phyloP scores from a whole-genome alignment of 1,284 basidiomycete genomes.

The Trametes versicolor region DNA sequence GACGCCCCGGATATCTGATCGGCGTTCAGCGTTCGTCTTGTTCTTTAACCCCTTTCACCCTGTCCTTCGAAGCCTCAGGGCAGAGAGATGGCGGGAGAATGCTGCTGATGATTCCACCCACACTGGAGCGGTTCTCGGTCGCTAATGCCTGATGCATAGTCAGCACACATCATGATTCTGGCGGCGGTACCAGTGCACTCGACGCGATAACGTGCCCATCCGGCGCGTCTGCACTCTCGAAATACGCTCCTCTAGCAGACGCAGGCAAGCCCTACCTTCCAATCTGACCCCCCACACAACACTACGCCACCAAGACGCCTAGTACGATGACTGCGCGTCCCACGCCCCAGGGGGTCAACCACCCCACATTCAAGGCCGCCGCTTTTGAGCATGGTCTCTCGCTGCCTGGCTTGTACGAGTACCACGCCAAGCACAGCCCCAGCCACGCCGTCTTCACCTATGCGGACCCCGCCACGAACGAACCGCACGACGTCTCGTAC shows the following conservation, averaged over 20 bases:
- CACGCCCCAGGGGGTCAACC: constrained; percentile 19
- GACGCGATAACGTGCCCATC: background rate
- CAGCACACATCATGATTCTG: constrained; percentile 2
- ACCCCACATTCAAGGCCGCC: constrained; percentile 19
- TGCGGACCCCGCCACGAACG: constrained; percentile 16
- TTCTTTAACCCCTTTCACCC: no score
- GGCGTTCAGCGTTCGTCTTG: background rate
- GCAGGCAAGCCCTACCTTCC: background rate
- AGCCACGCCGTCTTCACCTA: constrained; percentile 37
- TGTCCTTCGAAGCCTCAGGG: no score
- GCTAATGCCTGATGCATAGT: background rate
- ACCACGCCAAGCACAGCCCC: constrained; percentile 32
- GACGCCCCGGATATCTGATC: no score
- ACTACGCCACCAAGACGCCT: background rate
- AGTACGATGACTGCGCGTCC: constrained; percentile 1
- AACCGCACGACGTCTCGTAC: constrained; percentile 13
- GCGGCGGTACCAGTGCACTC: background rate
- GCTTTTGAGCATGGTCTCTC: constrained; percentile 23
- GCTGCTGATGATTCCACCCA: background rate
- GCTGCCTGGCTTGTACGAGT: constrained; percentile 35
- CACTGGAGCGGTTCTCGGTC: background rate
- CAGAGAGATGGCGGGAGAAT: background rate
- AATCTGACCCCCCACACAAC: background rate
- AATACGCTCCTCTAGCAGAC: constrained; percentile 1
- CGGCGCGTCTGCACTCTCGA: background rate